Base-by-base conservation (phyloP, 1,284 basidiomycete species). In the Meira nashicola region DNA sequence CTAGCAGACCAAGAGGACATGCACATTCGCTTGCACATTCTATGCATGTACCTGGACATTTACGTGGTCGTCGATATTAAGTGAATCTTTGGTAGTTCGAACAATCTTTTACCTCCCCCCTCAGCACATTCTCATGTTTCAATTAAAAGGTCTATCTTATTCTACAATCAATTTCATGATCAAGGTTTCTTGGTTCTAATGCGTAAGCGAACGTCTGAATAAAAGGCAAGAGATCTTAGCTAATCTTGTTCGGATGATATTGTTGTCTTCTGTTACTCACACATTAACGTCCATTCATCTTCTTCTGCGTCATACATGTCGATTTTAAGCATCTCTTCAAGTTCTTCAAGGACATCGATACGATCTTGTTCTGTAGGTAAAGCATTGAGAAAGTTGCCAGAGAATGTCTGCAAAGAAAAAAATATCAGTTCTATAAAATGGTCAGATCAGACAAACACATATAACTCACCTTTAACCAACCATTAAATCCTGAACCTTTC, bases 301-400 rank as follows among this genome's bases (percentile, higher is more conserved):
- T 33, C 44, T 2, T 25, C 48, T 15, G 39, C 17, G 43, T 63
- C 58, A 39, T 51, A 63, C 61, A 61, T 61, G 50, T 61, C 59
- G 4, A 56, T 17, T 17, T 56, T 48, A 15, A 60, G 39, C 33
- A 37, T 10, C 2, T 54, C 25, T 14, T 54, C 44, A n/a, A 59
- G 12, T n/a, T 58, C 51, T 17, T 58, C 12, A 10, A 59, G 39
- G 10, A 48, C 47, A 9, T 23, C n/a, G 14, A 49, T 46, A 11
- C 56, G 50, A 10, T 44, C 57, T 28, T 50, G 8, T 7, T 63
- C 58, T 19, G 12, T 28, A 4, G 41, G 21, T 7, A 63, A 39
- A 5, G 57, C 57, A 47, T 63, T 63, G 10, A 63, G 25, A 19
- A 63, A 59, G 19, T 57, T 14, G 5, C 61, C 61, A 10, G 44